Evolutionary conservation across 2,329 filamentous ascomycete species (phyloP).

Genomic region (Phoma herbarum): DNA sequence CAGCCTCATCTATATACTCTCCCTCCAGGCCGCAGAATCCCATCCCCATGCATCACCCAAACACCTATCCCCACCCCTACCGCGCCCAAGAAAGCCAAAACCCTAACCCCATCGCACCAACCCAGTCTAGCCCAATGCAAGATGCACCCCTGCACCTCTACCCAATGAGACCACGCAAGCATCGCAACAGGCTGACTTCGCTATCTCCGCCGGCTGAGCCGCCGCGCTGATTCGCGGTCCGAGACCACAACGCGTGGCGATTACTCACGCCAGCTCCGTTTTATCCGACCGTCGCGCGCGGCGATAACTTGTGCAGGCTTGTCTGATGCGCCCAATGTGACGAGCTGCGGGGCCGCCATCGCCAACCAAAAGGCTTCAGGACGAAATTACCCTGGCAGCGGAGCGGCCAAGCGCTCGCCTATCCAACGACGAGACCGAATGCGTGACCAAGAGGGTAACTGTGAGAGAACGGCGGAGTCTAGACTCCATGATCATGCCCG

Average conservation of each 20-base stretch:
- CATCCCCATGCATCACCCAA: constrained; percentile 23
- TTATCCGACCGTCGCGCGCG: constrained; percentile 26
- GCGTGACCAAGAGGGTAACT: constrained; percentile 14
- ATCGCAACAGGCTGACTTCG: constrained; percentile 6
- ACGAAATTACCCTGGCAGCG: constrained; percentile 20
- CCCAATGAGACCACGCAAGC: constrained; percentile 20
- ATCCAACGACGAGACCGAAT: constrained; percentile 16
- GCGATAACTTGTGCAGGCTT: constrained; percentile 29
- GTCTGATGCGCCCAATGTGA: constrained; percentile 27
- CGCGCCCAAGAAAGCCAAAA: constrained; percentile 23
- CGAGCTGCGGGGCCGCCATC: constrained; percentile 22
- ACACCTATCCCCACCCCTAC: constrained; percentile 22
- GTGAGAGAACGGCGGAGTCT: constrained; percentile 30
- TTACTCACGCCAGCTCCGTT: constrained; percentile 27
- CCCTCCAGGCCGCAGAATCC: constrained; percentile 11
- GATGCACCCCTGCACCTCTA: constrained; percentile 22
- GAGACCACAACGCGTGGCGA: constrained; percentile 34
- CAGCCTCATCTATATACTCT: constrained; percentile 21
- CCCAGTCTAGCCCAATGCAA: constrained; percentile 16
- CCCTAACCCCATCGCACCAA: constrained; percentile 31
- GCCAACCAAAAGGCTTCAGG: constrained; percentile 14
- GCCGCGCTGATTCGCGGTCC: constrained; percentile 32
- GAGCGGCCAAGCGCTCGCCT: constrained; percentile 33
- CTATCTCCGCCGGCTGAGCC: constrained; percentile 21
- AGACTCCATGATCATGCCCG: constrained; percentile 26